Evolutionary conservation across 306 rosid genomes (phyloP).

Genomic region (Geum urbanum): DNA sequence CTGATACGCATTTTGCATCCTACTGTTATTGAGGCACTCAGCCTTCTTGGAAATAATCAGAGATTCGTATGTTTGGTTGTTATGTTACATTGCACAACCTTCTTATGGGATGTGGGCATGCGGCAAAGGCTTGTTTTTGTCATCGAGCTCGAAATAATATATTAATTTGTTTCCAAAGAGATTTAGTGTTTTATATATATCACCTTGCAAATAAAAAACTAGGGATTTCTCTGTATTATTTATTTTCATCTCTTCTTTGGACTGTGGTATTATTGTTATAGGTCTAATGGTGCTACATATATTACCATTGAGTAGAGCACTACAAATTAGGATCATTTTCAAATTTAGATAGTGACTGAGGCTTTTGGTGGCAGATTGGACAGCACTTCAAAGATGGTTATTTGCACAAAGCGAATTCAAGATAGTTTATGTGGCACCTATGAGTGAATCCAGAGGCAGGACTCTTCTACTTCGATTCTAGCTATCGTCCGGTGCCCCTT

Average conservation of each 20-base stretch:
- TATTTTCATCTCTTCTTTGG: no score
- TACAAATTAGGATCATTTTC: constrained; percentile 5
- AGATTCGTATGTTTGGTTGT: neutral
- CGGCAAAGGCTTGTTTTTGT: constrained; percentile 6
- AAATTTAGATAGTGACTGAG: constrained; percentile 15
- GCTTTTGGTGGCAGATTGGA: constrained; percentile 63
- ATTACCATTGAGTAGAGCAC: neutral
- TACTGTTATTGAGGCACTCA: neutral
- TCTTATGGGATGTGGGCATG: constrained; percentile 3
- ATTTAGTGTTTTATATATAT: neutral
- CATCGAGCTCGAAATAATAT: neutral
- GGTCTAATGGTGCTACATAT: no score
- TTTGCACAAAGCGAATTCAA: constrained; percentile 89
- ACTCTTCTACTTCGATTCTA: constrained; percentile 93
- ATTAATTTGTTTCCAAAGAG: neutral
- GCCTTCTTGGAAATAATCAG: neutral
- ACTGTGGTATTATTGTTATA: no score
- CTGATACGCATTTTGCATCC: neutral
- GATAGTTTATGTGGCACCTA: constrained; percentile 98
- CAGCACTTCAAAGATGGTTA: constrained; percentile 93
- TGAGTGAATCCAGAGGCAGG: constrained; percentile 92
- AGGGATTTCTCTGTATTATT: neutral
- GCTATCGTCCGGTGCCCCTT: constrained; percentile 97
- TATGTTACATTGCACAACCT: neutral
- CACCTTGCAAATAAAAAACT: constrained; percentile 4